Evolutionary conservation across 352 stramenopile species (phyloP).

Genomic region (Globisporangium carolinianum): DNA sequence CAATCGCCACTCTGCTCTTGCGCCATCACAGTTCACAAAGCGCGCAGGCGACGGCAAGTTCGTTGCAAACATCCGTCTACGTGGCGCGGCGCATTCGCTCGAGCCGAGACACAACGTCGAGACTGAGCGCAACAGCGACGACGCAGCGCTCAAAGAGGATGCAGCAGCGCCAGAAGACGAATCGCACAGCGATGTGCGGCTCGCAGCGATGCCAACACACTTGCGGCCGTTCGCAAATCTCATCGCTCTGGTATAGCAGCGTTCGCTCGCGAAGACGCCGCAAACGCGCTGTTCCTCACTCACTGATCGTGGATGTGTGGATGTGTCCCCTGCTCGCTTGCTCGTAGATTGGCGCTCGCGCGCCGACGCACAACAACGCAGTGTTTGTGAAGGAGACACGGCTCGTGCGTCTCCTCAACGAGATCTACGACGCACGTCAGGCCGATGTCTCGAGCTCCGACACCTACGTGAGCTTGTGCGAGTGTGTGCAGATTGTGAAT

Average conservation of each 20-base stretch:
- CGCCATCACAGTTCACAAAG: slow-evolving; percentile 32
- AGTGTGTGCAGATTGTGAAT: background rate
- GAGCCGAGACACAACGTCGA: background rate
- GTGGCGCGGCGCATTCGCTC: background rate
- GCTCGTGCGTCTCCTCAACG: slow-evolving; percentile 47
- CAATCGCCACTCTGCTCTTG: too few relatives aligned
- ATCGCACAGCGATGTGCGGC: background rate
- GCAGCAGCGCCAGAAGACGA: background rate
- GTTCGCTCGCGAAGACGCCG: too few relatives aligned
- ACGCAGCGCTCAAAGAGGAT: background rate
- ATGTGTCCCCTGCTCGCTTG: background rate
- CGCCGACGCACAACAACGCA: background rate
- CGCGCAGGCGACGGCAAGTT: slow-evolving; percentile 43
- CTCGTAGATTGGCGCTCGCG: background rate
- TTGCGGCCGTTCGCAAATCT: slow-evolving; percentile 30
- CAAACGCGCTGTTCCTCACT: too few relatives aligned
- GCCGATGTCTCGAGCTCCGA: slow-evolving; percentile 20
- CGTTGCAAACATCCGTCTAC: slow-evolving; percentile 47
- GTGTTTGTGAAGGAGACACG: slow-evolving; percentile 42
- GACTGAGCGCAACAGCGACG: background rate
- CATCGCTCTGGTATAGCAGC: slow-evolving; percentile 21
- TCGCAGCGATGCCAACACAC: background rate
- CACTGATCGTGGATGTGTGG: too few relatives aligned
- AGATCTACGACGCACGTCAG: slow-evolving; percentile 61
- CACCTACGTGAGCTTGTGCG: slow-evolving; percentile 11